These are phyloP conservation scores for Pelargonium myrrhifolium DNA, from an alignment of 441 rosid genomes.

Conservation along the genomic window DNA sequence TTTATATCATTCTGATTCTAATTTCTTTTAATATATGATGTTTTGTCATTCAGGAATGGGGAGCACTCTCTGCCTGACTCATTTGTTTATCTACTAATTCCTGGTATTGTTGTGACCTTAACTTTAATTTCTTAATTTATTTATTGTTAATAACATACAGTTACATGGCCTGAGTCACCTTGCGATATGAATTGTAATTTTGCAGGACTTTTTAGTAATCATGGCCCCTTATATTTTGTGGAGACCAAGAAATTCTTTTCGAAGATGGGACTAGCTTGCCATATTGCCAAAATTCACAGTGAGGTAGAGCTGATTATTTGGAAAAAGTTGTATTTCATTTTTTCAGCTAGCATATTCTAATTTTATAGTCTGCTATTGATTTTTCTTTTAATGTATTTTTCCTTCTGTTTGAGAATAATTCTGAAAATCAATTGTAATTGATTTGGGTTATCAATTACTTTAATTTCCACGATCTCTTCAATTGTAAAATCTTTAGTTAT, in stretches of 20 bases:
- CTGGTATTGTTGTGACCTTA: constrained; percentile 44
- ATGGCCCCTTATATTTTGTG: constrained; percentile 91
- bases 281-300: constrained; percentile 95
- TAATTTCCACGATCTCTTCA: no score
- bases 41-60: constrained; percentile 61
- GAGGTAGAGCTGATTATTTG: constrained; percentile 42
- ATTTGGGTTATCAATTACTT: no score
- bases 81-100: constrained; percentile 79
- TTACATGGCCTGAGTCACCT: not conserved
- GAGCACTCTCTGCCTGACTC: constrained; percentile 76
- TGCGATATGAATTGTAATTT: not conserved
- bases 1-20: not conserved
- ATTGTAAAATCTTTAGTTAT: no score
- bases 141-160: not conserved
- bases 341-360: no score
- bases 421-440: no score
- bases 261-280: constrained; percentile 86
- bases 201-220: constrained; percentile 96
- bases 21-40: not conserved
- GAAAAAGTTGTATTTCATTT: not conserved
- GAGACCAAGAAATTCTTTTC: constrained; percentile 70
- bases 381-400: no score
- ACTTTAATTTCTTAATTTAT: not conserved
- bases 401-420: no score
- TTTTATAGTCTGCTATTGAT: no score